Evolutionary conservation across 768 basidiomycete genomes (phyloP).

Genomic region (Agrocybe praecox): DNA sequence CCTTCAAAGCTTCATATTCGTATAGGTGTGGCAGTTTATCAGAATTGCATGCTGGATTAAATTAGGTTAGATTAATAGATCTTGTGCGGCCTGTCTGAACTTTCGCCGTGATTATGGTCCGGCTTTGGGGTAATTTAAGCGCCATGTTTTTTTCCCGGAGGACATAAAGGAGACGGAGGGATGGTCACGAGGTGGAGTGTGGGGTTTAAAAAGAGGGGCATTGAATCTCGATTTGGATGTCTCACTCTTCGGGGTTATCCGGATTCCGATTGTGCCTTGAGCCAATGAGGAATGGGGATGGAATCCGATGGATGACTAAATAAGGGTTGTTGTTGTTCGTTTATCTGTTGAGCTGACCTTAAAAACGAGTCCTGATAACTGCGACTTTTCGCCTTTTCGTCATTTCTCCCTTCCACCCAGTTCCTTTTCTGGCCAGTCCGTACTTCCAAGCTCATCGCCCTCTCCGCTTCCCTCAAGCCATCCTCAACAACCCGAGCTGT

Average conservation of each 20-base stretch:
- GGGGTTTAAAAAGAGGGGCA: constrained; percentile 1
- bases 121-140: too few species aligned
- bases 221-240: constrained; percentile 34
- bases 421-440: constrained; percentile 58
- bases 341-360: constrained; percentile 37
- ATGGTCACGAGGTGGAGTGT: background rate
- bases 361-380: constrained; percentile 51
- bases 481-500: constrained; percentile 16
- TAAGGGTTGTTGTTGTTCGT: constrained; percentile 30
- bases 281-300: constrained; percentile 8
- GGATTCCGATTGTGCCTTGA: constrained; percentile 15
- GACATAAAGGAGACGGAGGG: too few species aligned
- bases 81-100: too few species aligned
- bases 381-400: constrained; percentile 57
- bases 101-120: too few species aligned
- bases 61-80: too few species aligned
- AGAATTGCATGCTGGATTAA: too few species aligned
- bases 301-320: constrained; percentile 32
- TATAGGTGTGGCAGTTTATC: too few species aligned
- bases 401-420: constrained; percentile 51
- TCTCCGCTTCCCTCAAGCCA: constrained; percentile 16
- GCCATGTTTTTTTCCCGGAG: too few species aligned
- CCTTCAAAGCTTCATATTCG: too few species aligned
- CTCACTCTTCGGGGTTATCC: constrained; percentile 16
- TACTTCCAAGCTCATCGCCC: constrained; percentile 36